phyloP scores from a whole-genome alignment of 306 rosid species.

The Benincasa hispida region DNA sequence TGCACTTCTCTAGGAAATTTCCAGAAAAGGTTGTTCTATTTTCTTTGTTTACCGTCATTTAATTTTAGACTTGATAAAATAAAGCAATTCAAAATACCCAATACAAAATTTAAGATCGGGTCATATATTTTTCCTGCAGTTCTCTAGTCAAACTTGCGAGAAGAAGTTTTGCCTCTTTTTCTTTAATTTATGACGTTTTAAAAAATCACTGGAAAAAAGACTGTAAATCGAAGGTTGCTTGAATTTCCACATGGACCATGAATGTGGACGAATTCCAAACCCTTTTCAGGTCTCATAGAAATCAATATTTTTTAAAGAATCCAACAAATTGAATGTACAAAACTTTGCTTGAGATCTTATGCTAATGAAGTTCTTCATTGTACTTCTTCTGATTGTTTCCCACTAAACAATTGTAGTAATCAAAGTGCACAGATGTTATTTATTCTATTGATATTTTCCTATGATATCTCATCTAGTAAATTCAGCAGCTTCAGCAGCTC shows the following conservation, averaged over 20 bases:
- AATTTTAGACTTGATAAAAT: neutral
- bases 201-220: neutral
- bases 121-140: neutral
- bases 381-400: neutral
- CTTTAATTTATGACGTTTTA: neutral
- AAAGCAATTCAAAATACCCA: neutral
- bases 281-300: neutral
- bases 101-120: neutral
- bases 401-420: neutral
- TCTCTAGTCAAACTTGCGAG: neutral
- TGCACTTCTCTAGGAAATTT: neutral
- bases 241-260: neutral
- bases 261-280: neutral
- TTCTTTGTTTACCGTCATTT: neutral
- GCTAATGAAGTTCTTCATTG: neutral
- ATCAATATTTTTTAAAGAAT: neutral
- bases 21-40: neutral
- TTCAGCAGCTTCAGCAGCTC: neutral
- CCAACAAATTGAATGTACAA: neutral
- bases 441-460: neutral
- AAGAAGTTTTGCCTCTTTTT: neutral
- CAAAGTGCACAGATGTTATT: neutral
- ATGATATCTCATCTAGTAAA: neutral
- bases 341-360: neutral
- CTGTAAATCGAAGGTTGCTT: neutral